Evolutionary conservation across 1,139 yeast species (phyloP).

Genomic region (Hansenula lynferdii): DNA sequence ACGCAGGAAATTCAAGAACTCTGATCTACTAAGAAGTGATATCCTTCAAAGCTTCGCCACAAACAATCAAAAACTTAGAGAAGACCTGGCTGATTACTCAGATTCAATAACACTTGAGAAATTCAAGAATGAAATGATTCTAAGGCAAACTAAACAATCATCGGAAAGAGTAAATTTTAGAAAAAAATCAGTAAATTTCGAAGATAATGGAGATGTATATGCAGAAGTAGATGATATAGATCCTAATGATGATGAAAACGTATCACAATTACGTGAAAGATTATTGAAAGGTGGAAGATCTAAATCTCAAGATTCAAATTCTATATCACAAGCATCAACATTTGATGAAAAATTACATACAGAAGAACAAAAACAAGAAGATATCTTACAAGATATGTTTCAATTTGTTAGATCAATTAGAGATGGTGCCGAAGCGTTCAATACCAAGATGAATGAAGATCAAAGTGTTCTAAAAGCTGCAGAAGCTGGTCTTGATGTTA

Average conservation of each 20-base stretch:
- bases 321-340: slow-evolving; percentile 1
- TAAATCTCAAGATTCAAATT: slow-evolving; percentile 7
- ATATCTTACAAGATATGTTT: slow-evolving; percentile 30
- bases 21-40: slow-evolving; percentile 2
- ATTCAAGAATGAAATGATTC: slow-evolving; percentile 6
- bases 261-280: slow-evolving; percentile 26
- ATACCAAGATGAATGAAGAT: slow-evolving; percentile 31
- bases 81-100: neutral
- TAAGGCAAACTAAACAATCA: slow-evolving; percentile 9
- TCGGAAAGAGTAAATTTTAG: slow-evolving; percentile 7
- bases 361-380: slow-evolving; percentile 32
- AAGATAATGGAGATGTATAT: neutral
- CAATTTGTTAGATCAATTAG: slow-evolving; percentile 29
- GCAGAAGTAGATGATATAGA: slow-evolving; percentile 2
- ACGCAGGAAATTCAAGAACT: slow-evolving; percentile 1
- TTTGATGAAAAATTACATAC: slow-evolving; percentile 29
- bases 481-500: slow-evolving; percentile 32
- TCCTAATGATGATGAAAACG: slow-evolving; percentile 19
- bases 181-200: slow-evolving; percentile 17
- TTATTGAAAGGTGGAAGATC: slow-evolving; percentile 22
- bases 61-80: neutral
- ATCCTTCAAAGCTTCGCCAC: neutral
- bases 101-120: slow-evolving; percentile 9
- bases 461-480: slow-evolving; percentile 32
- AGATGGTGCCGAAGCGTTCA: slow-evolving; percentile 34